Percentiles rank a stretch among this genome's conserved stretches.
Conservation (phyloP, 768 basidiomycete genomes). For the Tylopilus cervinicoccineus region DNA sequence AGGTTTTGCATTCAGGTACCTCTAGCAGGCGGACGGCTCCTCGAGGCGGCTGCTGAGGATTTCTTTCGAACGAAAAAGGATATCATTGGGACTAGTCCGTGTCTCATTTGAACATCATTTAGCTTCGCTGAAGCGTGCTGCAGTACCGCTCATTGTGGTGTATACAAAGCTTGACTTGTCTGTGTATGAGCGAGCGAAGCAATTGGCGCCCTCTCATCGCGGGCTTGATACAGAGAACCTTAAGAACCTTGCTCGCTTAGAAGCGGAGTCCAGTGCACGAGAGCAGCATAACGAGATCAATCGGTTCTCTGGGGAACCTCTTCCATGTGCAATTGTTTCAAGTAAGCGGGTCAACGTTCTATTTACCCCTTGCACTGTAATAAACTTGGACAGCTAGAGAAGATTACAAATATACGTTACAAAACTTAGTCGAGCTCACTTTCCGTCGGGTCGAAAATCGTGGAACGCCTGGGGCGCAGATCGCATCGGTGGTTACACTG, state of each 20-base stretch:
- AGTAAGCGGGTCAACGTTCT: neutral
- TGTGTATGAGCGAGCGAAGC: neutral
- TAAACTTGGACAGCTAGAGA: neutral
- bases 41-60: slow-evolving; percentile 1
- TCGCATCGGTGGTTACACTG: neutral
- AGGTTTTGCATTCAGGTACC: slow-evolving; percentile 3
- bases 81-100: neutral
- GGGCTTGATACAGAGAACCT: neutral
- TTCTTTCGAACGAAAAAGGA: neutral
- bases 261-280: neutral
- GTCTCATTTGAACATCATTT: neutral
- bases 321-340: neutral
- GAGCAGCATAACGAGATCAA: neutral
- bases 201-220: neutral
- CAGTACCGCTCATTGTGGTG: slow-evolving; percentile 2
- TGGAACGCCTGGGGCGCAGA: neutral
- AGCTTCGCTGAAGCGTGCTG: neutral
- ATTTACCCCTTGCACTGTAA: neutral
- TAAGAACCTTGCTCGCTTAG: neutral
- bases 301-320: neutral
- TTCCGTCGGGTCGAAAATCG: neutral
- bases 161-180: neutral
- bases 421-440: neutral
- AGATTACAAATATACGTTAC: neutral
- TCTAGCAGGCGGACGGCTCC: neutral